Base-by-base conservation (phyloP, 805 yeast genomes). In the Spathaspora arborariae region DNA sequence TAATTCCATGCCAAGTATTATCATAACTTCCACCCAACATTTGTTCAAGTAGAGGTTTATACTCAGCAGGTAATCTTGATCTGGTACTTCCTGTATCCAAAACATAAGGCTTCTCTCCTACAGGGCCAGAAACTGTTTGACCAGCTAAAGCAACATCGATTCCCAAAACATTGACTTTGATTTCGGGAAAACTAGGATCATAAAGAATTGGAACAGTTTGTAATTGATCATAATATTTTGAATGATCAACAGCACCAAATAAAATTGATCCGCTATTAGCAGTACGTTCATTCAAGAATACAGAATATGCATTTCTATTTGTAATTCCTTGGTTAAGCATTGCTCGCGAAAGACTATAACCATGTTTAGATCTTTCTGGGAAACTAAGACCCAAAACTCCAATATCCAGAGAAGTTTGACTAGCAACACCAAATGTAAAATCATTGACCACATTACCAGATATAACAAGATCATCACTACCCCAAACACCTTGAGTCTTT, bases 401-500 rank as follows among this genome's bases (percentile, higher is more conserved):
- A 48, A 74, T 64, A n/a, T 22, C 19, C 11, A 33, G 10, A n/a
- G 44, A 33, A 11, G 49, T 38, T 16, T 16, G 16, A 26, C 41
- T 41, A 5, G 51, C 55, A n/a, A 51, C 51, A 11, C 50, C 56
- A 39, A 54, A 45, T 10, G 36, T 33, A 8, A 45, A 65, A 46
- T 70, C 67, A 0, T 68, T 51, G 11, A 86, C 67, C 3, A 70
- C 62, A n/a, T 74, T 62, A 41, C 71, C 78, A 41, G 81, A 80
- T 11, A 41, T 20, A 1, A 46, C n/a, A 21, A 60, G 45, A 20
- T 40, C 36, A 46, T 63, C 68, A 1, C 44, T 44, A 5, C 62
- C 67, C 79, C 81, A 82, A 13, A 53, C 50, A 11, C 87, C 88
- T 10, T 57, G 53, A 10, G 81, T 81, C 49, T 63, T 71, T 7